Evolutionary conservation across 2,329 filamentous ascomycete species (phyloP), one percentile per base, ranked within the genome.

Genomic region (Epichloe sibirici): DNA sequence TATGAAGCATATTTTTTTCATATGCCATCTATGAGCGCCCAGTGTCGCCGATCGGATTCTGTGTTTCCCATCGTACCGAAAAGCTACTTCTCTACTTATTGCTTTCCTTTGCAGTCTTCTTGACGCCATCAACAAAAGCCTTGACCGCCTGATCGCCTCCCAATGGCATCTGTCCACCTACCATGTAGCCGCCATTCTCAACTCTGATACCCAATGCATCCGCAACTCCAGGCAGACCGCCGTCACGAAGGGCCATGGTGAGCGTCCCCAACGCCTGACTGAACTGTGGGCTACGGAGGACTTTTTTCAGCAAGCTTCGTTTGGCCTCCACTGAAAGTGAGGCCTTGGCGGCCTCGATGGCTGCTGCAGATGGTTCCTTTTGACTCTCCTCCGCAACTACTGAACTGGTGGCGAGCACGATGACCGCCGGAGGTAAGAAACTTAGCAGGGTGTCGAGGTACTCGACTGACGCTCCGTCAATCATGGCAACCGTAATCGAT

Each of bases 271-370:
- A 71, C 59, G 88, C 91, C 67, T 97, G 93, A 55, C 82, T 81
- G 63, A 98, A 90, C 64, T 98, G 93, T 17, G 93, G 91, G 58
- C 88, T 94, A 57, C 88, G 81, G 13, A 97, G 71, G 7, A 97
- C 90, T 63, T 84, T 85, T 66, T 83, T 84, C 44, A 98, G 69
- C 12, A 97, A 78, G 23, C 78, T 75, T 63, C 86, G 88, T 74
- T 97, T 97, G 65, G 93, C 84, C 3, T 77, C 76, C 7, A 84
- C 66, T 51, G 79, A 85, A 61, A 96, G 76, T 6, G 86, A 83
- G 55, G 85, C 78, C 57, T 88, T 82, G 31, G 87, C 88, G 40
- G 84, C 83, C 60, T 85, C 76, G n/a, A 84, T 77, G 2, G 82
- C 79, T 51, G 82, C 84, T 0, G 81, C 72, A 44, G 80, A 81